Evolutionary conservation across 2,329 filamentous ascomycete species (phyloP).

Genomic region (Paracoccidioides brasiliensis): DNA sequence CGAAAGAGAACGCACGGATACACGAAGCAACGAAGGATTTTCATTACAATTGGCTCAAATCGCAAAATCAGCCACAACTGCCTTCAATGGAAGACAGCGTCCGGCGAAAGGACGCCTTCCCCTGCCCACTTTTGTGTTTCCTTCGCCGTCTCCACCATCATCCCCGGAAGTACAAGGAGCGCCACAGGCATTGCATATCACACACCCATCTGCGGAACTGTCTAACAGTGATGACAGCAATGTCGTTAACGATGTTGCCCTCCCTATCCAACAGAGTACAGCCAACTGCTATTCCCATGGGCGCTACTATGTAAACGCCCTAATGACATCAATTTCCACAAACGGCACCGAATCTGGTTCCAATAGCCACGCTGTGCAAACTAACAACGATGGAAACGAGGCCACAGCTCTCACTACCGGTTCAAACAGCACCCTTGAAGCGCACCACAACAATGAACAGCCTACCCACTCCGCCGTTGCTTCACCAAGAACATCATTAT

Average conservation of each 20-base stretch:
- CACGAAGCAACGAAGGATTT: neutral
- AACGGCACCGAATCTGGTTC: neutral
- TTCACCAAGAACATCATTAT: neutral
- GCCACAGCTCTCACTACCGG: neutral
- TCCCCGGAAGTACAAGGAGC: neutral
- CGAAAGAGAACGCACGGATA: neutral
- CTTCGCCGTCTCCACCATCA: neutral
- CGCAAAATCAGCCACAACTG: neutral
- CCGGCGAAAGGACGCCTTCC: neutral
- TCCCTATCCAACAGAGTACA: neutral
- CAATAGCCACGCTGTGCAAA: neutral
- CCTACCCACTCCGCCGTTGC: neutral
- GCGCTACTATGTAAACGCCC: neutral
- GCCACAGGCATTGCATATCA: too few species aligned
- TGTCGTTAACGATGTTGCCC: neutral
- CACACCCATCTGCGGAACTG: neutral
- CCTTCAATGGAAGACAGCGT: neutral
- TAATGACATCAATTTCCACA: neutral
- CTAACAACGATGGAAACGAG: neutral
- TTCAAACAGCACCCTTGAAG: neutral
- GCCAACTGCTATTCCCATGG: neutral
- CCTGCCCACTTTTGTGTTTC: neutral
- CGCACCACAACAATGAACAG: neutral
- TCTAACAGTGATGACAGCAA: neutral
- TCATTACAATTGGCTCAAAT: neutral